phyloP scores from a whole-genome alignment of 805 yeast species.

The Starmera quercuum region DNA sequence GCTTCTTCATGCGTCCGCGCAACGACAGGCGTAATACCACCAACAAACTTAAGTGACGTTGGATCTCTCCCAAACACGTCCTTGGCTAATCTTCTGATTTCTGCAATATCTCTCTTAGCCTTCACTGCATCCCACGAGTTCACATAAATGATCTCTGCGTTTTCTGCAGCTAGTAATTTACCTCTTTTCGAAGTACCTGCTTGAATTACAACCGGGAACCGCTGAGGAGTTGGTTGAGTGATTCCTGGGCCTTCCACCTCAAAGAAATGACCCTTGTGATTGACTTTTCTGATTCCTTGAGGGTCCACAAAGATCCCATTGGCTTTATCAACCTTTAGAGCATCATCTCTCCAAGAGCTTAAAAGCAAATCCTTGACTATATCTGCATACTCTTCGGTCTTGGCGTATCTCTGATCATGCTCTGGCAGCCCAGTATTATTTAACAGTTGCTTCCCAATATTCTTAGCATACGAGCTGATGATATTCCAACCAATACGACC shows the following conservation, averaged over 20 bases:
- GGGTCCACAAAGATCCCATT: conserved; percentile 25
- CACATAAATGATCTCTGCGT: conserved; percentile 31
- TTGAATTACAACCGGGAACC: conserved; percentile 34
- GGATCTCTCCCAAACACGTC: conserved; percentile 25
- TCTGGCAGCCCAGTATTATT: conserved; percentile 26
- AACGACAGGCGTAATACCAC: conserved; percentile 24
- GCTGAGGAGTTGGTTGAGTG: conserved; percentile 33
- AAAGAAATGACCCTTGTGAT: conserved; percentile 27
- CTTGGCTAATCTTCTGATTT: conserved; percentile 26
- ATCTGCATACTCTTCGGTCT: conserved; percentile 30
- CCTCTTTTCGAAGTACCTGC: conserved; percentile 36
- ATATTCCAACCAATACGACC: conserved; percentile 38
- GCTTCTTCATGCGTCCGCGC: conserved; percentile 33
- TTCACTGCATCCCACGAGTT: conserved; percentile 2
- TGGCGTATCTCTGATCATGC: conserved; percentile 30
- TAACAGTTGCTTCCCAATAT: conserved; percentile 28
- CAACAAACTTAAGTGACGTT: conserved; percentile 27
- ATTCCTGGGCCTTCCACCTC: conserved; percentile 30
- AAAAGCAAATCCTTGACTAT: conserved; percentile 28
- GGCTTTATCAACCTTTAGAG: conserved; percentile 10
- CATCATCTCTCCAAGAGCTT: conserved; percentile 32
- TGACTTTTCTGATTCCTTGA: conserved; percentile 24
- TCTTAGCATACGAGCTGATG: conserved; percentile 31
- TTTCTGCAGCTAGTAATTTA: conserved; percentile 30
- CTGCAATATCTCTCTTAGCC: conserved; percentile 21